Base-by-base conservation (phyloP, 2,329 filamentous ascomycete genomes). In the Cadophora luteo-olivacea region DNA sequence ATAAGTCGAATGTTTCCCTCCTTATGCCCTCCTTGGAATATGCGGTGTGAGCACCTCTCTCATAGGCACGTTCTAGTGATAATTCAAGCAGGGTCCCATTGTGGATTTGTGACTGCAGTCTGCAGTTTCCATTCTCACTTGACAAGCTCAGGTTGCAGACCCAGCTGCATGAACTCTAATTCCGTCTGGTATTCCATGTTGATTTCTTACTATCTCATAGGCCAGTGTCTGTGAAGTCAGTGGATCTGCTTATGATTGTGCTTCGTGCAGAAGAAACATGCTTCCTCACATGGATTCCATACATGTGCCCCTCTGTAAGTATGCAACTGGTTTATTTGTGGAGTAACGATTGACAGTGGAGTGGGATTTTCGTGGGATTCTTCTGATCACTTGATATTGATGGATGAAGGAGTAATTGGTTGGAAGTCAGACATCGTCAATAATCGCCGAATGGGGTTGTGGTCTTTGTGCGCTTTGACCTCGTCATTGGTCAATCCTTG, bases 371-470 rank as follows among this genome's bases (percentile, higher is more conserved):
- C 33, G 24, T 36, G 51, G 9, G 54, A 7, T 33, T 45, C n/a
- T 60, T 24, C 36, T 45, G 58, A 61, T 58, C 55, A 58, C 55
- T 58, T 58, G 32, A 38, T 24, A 38, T 41, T 8, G 19, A 24
- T 58, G 55, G 55, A 24, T 36, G 24, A 33, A 4, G 6, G 55
- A 36, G 55, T 58, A 32, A 38, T 58, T 58, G 55, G 55, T 36
- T 58, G n/a, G 22, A 58, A 58, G 55, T 16, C 19, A 58, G 55
- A 25, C 33, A 58, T 58, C 55, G 55, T 58, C 55, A 58, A 58
- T 58, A 58, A 58, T 41, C 32, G 55, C 32, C 33, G 5, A 24
- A 58, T 58, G 3, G n/a, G 55, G 55, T 22, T 41, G 32, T 22
- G 22, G 33, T 12, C 55, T 24, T 58, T 36, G 16, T 36, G 33